These are phyloP conservation scores for Linanthus parryae DNA, from an alignment of 148 eudicot genomes.

Conservation along the genomic window DNA sequence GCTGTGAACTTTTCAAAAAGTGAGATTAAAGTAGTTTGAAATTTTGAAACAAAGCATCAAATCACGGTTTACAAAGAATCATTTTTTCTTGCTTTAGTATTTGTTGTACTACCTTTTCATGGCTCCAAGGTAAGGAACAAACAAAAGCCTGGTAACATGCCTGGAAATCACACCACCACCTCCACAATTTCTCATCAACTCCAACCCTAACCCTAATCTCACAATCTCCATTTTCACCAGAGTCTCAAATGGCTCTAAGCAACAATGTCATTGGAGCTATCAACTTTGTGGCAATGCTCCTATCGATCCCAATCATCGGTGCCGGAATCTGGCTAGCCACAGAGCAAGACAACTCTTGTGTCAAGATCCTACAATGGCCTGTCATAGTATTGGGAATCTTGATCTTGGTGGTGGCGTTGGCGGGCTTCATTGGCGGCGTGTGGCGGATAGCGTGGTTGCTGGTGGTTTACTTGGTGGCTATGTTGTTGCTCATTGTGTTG, in stretches of 20 bases:
- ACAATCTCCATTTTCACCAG: neutral
- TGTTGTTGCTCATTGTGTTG: constrained; percentile 60
- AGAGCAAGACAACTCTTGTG: constrained; percentile 58
- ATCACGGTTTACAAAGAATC: too few relatives aligned
- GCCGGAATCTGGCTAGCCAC: constrained; percentile 75
- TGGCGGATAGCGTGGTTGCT: constrained; percentile 61
- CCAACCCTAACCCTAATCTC: constrained; percentile 4
- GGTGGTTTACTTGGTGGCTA: constrained; percentile 56
- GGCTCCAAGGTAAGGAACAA: too few relatives aligned
- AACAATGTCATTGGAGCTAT: constrained; percentile 70
- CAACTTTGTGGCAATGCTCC: constrained; percentile 65
- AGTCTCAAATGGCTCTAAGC: constrained; percentile 56
- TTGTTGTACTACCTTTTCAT: too few relatives aligned
- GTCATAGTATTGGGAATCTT: constrained; percentile 64
- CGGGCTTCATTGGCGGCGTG: constrained; percentile 73
- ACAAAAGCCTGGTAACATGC: too few relatives aligned
- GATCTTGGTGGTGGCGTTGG: constrained; percentile 48
- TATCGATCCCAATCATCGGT: constrained; percentile 70
- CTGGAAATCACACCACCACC: too few relatives aligned
- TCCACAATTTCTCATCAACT: too few relatives aligned
- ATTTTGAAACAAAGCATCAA: too few relatives aligned
- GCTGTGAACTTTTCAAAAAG: too few relatives aligned
- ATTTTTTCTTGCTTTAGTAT: too few relatives aligned
- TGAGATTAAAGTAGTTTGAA: too few relatives aligned
- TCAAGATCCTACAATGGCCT: constrained; percentile 75